phyloP scores from a whole-genome alignment of 2,329 filamentous ascomycete genomes.

The Xylariaceae sp. region DNA sequence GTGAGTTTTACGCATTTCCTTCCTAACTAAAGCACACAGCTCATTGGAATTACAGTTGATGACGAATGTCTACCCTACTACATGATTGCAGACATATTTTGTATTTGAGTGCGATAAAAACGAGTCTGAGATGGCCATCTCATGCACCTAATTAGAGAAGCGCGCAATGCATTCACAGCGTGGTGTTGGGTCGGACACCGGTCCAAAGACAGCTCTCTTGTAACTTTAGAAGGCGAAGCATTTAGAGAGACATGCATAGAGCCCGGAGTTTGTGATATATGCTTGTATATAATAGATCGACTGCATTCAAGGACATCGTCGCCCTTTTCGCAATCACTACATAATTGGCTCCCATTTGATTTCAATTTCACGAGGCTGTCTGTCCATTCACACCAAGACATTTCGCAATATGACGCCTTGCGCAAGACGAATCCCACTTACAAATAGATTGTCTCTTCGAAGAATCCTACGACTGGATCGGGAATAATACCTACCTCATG shows the following conservation, averaged over 20 bases:
- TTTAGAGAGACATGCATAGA: background rate
- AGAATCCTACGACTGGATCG: too few species aligned
- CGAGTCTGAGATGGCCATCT: too few species aligned
- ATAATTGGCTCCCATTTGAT: too few species aligned
- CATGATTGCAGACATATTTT: conserved; percentile 10
- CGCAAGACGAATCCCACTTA: too few species aligned
- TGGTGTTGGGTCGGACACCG: conserved; percentile 10
- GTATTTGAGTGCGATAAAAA: too few species aligned
- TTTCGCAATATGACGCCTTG: too few species aligned
- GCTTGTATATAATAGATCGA: background rate
- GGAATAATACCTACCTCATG: too few species aligned
- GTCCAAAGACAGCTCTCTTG: background rate
- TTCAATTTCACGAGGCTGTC: too few species aligned
- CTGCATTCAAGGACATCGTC: background rate
- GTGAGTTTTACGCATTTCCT: conserved; percentile 43
- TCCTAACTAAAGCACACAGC: background rate
- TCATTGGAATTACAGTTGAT: conserved; percentile 27
- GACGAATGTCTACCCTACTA: conserved; percentile 34
- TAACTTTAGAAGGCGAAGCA: background rate
- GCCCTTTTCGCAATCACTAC: background rate
- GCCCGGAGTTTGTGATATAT: conserved; percentile 5
- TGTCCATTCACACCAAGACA: too few species aligned
- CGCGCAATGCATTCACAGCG: background rate
- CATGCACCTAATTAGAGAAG: background rate
- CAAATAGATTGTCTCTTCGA: too few species aligned